Percentiles rank a stretch among this genome's conserved stretches.
Conservation (phyloP, 2,329 filamentous ascomycete species). For the Arthrobotrys musiformis region DNA sequence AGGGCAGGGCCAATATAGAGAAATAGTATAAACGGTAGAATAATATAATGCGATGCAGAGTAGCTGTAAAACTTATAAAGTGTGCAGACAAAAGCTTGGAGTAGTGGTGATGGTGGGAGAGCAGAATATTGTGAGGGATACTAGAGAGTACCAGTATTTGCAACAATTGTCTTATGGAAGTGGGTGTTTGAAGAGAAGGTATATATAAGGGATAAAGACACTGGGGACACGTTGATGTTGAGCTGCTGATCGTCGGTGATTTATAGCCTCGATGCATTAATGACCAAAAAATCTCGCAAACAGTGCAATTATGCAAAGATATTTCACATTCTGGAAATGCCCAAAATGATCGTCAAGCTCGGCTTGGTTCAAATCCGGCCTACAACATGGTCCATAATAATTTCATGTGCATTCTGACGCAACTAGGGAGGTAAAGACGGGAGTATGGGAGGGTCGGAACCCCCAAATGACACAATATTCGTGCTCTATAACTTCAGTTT, state of each 20-base stretch:
- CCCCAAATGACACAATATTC: not conserved
- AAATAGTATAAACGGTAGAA: too few relatives aligned
- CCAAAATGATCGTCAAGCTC: constrained; percentile 20
- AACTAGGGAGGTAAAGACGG: not conserved
- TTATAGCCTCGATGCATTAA: constrained; percentile 12
- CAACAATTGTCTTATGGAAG: too few relatives aligned
- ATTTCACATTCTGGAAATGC: not conserved
- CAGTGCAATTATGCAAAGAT: not conserved
- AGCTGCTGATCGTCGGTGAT: constrained; percentile 10
- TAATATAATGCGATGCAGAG: too few relatives aligned
- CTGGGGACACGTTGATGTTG: not conserved
- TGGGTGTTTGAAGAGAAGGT: too few relatives aligned
- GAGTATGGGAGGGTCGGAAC: not conserved
- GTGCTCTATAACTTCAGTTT: constrained; percentile 7
- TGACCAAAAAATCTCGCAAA: not conserved
- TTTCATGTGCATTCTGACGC: constrained; percentile 33
- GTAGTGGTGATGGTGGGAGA: not conserved
- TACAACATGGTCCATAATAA: not conserved
- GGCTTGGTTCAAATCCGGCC: constrained; percentile 4
- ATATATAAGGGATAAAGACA: not conserved
- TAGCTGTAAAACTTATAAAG: too few relatives aligned
- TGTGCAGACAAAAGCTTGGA: too few relatives aligned
- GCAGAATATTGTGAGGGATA: too few relatives aligned
- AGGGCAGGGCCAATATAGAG: too few relatives aligned
- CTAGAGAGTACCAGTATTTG: too few relatives aligned